These are phyloP conservation scores for Hymenoscyphus infarciens DNA, from an alignment of 2,329 filamentous ascomycete genomes.

Conservation along the genomic window DNA sequence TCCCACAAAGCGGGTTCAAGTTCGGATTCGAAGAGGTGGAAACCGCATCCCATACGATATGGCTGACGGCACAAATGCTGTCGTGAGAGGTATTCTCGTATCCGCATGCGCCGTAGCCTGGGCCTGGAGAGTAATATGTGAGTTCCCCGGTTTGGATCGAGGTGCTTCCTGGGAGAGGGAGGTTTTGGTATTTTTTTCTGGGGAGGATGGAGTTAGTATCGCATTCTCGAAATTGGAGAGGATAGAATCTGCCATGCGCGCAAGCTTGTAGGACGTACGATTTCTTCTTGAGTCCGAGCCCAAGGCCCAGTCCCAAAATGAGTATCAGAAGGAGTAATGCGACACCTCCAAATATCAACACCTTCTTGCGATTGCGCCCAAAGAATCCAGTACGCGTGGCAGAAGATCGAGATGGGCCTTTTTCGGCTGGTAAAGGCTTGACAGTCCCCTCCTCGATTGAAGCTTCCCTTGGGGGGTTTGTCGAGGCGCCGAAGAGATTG, in stretches of 20 bases:
- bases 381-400: not conserved
- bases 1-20: conserved; percentile 63
- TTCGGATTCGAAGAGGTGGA: conserved; percentile 54
- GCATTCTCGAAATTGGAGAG: not conserved
- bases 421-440: not conserved
- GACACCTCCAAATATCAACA: conserved; percentile 3
- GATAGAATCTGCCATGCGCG: not conserved
- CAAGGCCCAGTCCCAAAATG: conserved; percentile 20
- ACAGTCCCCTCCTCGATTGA: conserved; percentile 3
- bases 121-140: conserved; percentile 63
- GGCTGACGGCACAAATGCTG: conserved; percentile 63
- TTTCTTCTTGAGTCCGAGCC: conserved; percentile 8
- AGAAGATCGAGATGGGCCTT: not conserved
- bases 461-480: not conserved
- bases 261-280: conserved; percentile 3
- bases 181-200: conserved; percentile 34
- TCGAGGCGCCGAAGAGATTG: not conserved
- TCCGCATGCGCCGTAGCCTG: conserved; percentile 69
- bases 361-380: conserved; percentile 9
- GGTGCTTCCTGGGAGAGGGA: conserved; percentile 50
- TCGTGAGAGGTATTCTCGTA: conserved; percentile 51
- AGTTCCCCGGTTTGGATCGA: conserved; percentile 59
- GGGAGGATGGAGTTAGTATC: not conserved
- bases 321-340: conserved; percentile 15
- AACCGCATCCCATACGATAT: conserved; percentile 61